Percentiles rank a stretch among this genome's conserved stretches.
These are phyloP conservation scores for Ophiognomonia clavigignenti-juglandacearum DNA, from an alignment of 2,329 filamentous ascomycete species.

Conservation along the genomic window DNA sequence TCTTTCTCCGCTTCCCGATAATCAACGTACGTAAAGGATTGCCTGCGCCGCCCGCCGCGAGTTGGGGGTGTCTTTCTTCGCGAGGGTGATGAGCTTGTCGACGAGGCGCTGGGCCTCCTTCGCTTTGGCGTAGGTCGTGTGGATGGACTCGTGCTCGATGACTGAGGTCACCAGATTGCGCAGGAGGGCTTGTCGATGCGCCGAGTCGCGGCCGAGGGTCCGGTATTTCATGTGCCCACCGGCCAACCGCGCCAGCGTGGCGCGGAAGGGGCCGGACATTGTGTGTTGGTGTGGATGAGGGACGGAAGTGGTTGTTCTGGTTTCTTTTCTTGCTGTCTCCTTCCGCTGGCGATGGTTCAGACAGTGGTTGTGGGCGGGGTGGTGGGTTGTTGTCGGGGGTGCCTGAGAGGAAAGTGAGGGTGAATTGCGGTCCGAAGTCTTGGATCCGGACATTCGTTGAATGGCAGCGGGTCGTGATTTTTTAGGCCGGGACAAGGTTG, in stretches of 20 bases:
- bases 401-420: background rate
- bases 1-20: no score
- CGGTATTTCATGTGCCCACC: conserved; percentile 84
- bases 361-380: no score
- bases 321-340: no score
- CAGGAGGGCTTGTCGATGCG: conserved; percentile 86
- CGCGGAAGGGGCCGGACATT: conserved; percentile 4
- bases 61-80: conserved; percentile 87
- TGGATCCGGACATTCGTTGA: background rate
- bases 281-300: background rate
- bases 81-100: conserved; percentile 90
- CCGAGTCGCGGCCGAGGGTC: conserved; percentile 77
- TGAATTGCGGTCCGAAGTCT: background rate
- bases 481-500: no score
- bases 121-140: conserved; percentile 92
- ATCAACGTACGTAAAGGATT: conserved; percentile 76
- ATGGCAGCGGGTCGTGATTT: background rate
- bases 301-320: background rate
- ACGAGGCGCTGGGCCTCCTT: conserved; percentile 94
- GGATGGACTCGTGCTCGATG: conserved; percentile 87
- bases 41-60: conserved; percentile 68
- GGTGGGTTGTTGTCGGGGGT: background rate
- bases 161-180: conserved; percentile 95
- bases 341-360: no score
- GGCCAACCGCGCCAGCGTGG: conserved; percentile 56